These are phyloP conservation scores for Atkinsonella texensis DNA, from an alignment of 2,329 filamentous ascomycete species.

Conservation along the genomic window DNA sequence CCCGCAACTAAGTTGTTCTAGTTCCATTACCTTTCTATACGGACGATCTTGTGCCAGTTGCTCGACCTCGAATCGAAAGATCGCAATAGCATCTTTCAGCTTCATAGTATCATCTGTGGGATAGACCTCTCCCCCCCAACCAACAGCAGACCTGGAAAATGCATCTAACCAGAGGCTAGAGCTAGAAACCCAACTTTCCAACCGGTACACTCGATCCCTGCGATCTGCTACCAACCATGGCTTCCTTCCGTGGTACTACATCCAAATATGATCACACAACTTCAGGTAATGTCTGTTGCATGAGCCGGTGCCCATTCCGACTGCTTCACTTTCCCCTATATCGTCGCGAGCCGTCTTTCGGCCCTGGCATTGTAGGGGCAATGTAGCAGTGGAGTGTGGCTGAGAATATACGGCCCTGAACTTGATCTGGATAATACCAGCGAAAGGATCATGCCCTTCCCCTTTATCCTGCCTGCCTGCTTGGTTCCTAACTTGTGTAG, in stretches of 20 bases:
- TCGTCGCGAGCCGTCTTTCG: not conserved
- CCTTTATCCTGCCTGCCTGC: constrained; percentile 16
- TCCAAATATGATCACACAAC: constrained; percentile 24
- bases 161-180: constrained; percentile 4
- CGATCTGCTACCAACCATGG: constrained; percentile 17
- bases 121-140: not conserved
- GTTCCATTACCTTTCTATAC: not conserved
- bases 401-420: constrained; percentile 89
- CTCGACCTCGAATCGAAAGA: not conserved
- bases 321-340: not conserved
- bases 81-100: not conserved
- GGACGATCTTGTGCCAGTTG: not conserved
- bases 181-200: constrained; percentile 7
- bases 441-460: constrained; percentile 93
- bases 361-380: not conserved
- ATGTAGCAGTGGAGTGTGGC: constrained; percentile 18
- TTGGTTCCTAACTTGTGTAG: constrained; percentile 18
- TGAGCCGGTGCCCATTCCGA: constrained; percentile 47
- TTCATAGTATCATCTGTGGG: not conserved
- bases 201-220: constrained; percentile 15
- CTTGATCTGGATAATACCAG: constrained; percentile 99
- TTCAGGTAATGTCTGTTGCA: constrained; percentile 39
- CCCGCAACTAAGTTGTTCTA: not conserved
- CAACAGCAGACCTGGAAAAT: not conserved
- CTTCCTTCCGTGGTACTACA: constrained; percentile 22